Evolutionary conservation across 2,329 filamentous ascomycete genomes (phyloP), one percentile per base, ranked within the genome.

Genomic region (Colletotrichum sp.): DNA sequence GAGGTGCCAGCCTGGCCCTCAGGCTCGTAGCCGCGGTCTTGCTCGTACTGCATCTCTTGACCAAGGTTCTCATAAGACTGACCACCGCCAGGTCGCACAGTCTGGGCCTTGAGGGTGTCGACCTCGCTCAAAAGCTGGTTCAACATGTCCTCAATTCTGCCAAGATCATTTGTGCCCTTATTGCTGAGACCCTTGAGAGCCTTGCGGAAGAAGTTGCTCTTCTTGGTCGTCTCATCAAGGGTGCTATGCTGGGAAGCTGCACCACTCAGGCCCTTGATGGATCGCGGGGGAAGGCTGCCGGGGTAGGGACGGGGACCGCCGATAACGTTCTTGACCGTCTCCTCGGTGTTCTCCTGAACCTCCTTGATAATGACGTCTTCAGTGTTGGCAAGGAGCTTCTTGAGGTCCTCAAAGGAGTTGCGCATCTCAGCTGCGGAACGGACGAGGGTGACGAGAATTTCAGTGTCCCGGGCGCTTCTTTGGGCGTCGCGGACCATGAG

Each of bases 401-500:
- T 98, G 90, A 99, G 95, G 80, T 98, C 96, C 79, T 98, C 95
- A 82, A 99, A 98, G 1, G 95, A 98, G 80, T 95, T 98, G 78
- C 96, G 95, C 96, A 99, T 99, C 85, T 99, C 97, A 15, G 97
- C 94, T 6, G 97, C 96, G 71, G 96, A 96, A 76, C 96, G 94
- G 77, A 99, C 97, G 36, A 99, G 91, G 1, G 97, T 96, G 63
- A 98, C 95, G 22, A 99, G 89, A 71, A 99, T 98, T 85, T 99
- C 97, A 0, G 97, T 99, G 81, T 99, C 97, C 61, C 97, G 92
- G 62, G 97, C 97, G 85, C 97, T 99, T 76, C 97, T 93, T 86
- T 99, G 96, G 55, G 96, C 97, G 86, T 99, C 97, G 44, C 97
- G 94, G 78, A 99, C 97, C 83, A 98, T 99, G 78, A 99, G 93